phyloP scores from a whole-genome alignment of 768 basidiomycete species.

The Lyophyllum decastes region DNA sequence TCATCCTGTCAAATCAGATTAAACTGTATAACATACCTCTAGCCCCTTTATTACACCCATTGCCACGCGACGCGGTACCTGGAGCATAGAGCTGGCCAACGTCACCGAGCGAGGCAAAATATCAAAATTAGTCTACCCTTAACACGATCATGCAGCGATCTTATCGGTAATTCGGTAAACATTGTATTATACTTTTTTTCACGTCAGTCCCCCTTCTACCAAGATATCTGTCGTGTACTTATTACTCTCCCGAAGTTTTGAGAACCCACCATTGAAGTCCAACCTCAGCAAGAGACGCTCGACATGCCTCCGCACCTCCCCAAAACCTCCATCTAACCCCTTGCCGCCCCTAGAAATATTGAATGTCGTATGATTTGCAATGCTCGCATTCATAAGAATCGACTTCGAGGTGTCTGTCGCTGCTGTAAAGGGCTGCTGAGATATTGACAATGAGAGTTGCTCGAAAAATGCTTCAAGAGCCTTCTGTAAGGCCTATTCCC shows the following conservation, averaged over 20 bases:
- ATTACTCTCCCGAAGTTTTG: constrained; percentile 40
- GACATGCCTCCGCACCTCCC: constrained; percentile 74
- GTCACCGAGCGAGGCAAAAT: background rate
- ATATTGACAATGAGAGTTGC: constrained; percentile 73
- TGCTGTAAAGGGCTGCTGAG: constrained; percentile 67
- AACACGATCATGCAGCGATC: constrained; percentile 5
- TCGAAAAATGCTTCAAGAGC: constrained; percentile 80
- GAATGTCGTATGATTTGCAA: constrained; percentile 54
- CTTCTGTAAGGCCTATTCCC: constrained; percentile 59
- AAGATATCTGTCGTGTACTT: constrained; percentile 36
- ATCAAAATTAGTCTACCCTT: constrained; percentile 8
- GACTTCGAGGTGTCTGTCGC: constrained; percentile 76
- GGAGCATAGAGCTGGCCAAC: constrained; percentile 6
- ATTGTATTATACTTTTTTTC: background rate
- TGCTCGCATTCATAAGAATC: constrained; percentile 57
- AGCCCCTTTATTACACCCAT: constrained; percentile 11
- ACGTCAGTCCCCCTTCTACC: constrained; percentile 39
- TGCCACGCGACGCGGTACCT: constrained; percentile 5
- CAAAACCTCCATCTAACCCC: constrained; percentile 54
- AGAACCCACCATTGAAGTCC: constrained; percentile 83
- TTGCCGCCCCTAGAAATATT: constrained; percentile 52
- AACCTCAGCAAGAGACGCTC: constrained; percentile 80
- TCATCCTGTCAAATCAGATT: constrained; percentile 19
- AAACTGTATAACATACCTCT: constrained; percentile 15
- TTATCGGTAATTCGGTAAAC: constrained; percentile 13